phyloP scores from a whole-genome alignment of 2,329 filamentous ascomycete genomes.

The Fusarium nurragi region DNA sequence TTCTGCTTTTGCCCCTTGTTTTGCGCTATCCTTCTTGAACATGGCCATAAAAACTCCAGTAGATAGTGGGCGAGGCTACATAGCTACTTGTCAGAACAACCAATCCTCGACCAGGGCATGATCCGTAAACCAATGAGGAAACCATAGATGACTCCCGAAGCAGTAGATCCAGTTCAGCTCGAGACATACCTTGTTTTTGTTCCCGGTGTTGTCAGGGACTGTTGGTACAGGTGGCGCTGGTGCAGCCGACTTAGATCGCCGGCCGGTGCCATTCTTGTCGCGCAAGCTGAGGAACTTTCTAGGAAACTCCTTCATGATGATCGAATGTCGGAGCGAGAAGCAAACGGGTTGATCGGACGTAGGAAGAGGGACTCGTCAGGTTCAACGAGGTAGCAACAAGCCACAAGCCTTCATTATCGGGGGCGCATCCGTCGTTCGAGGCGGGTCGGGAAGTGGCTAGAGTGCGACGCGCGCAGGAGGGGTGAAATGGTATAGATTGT shows the following conservation, averaged over 20 bases:
- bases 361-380: conserved; percentile 40
- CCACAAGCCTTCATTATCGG: conserved; percentile 47
- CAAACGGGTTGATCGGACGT: conserved; percentile 3
- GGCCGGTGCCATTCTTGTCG: conserved; percentile 68
- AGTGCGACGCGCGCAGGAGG: conserved; percentile 28
- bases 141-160: neutral
- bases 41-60: conserved; percentile 69
- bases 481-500: neutral
- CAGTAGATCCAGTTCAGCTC: neutral
- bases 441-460: conserved; percentile 27
- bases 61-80: conserved; percentile 62
- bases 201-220: conserved; percentile 14
- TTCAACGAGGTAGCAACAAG: conserved; percentile 47
- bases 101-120: neutral
- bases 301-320: conserved; percentile 64
- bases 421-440: conserved; percentile 34
- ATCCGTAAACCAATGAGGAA: neutral
- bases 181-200: conserved; percentile 59
- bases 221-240: conserved; percentile 58
- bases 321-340: conserved; percentile 4
- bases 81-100: conserved; percentile 22
- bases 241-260: conserved; percentile 65
- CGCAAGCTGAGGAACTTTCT: conserved; percentile 76
- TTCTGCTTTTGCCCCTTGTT: conserved; percentile 56
- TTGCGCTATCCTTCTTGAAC: conserved; percentile 69